phyloP scores from a whole-genome alignment of 306 rosid genomes.

The Astragalus membranaceus region DNA sequence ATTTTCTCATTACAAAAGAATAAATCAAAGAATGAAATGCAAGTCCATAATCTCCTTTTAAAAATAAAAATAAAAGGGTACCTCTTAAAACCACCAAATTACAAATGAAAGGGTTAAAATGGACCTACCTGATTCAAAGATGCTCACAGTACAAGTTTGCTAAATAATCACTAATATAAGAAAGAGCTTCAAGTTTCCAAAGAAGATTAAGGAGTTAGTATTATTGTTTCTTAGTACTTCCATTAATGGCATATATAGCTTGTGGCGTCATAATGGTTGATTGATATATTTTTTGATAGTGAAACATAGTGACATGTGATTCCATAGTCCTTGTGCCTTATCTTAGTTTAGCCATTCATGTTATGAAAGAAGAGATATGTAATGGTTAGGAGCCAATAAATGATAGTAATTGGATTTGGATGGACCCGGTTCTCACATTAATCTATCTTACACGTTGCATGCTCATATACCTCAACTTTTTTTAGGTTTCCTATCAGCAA shows the following conservation, averaged over 20 bases:
- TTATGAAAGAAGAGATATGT: neutral
- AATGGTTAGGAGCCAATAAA: slow-evolving; percentile 17
- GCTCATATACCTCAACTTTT: neutral
- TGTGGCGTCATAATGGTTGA: neutral
- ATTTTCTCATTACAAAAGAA: neutral
- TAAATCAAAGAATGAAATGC: neutral
- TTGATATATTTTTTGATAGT: neutral
- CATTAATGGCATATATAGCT: neutral
- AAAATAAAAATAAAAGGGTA: neutral
- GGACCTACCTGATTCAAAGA: slow-evolving; percentile 10
- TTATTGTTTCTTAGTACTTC: neutral
- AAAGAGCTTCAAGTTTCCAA: neutral
- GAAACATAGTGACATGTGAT: neutral
- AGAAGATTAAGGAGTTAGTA: neutral
- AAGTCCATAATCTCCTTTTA: neutral
- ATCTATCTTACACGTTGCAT: neutral
- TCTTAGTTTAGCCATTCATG: slow-evolving; percentile 30
- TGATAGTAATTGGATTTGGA: slow-evolving; percentile 13
- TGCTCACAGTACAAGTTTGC: neutral
- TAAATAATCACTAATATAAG: neutral
- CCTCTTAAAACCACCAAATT: neutral
- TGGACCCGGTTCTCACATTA: neutral
- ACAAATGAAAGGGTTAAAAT: neutral
- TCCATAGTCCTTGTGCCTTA: slow-evolving; percentile 4
- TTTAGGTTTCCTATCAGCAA: neutral